Conservation (phyloP, 345 rosid species). For the Eucalyptus erythrocorys region DNA sequence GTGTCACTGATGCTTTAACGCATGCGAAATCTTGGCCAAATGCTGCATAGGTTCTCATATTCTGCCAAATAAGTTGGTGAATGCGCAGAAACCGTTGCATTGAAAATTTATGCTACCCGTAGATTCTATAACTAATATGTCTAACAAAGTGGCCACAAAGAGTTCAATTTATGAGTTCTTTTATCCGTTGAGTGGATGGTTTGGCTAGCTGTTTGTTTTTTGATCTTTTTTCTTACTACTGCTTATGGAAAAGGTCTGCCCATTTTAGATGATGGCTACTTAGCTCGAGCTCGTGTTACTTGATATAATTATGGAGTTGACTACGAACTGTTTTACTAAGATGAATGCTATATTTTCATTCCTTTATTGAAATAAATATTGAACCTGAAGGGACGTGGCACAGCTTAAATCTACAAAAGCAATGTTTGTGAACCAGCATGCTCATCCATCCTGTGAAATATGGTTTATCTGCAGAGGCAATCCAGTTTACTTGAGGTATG, state of each 20-base stretch:
- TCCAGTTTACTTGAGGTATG: conserved; percentile 31
- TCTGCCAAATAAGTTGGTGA: not conserved
- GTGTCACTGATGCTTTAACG: not conserved
- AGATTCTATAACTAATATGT: not conserved
- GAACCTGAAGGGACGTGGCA: conserved; percentile 36
- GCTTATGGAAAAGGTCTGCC: not conserved
- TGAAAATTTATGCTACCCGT: not conserved
- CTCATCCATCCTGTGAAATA: conserved; percentile 38
- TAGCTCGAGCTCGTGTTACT: not conserved
- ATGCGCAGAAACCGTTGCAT: not conserved
- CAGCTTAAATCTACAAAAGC: conserved; percentile 53
- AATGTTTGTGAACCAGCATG: conserved; percentile 27
- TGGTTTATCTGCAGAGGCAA: conserved; percentile 48
- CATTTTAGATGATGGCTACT: not conserved
- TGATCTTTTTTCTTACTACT: not conserved
- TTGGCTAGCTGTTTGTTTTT: not conserved
- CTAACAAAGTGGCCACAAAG: not conserved
- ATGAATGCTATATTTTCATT: not conserved
- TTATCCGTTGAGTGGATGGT: not conserved
- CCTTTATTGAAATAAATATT: not conserved
- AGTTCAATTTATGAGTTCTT: not conserved
- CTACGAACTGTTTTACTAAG: not conserved
- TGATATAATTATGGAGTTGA: not conserved
- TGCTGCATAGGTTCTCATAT: not conserved
- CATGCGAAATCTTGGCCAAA: not conserved